Conservation (phyloP, 257 asterid genomes). For the Nemophila menziesii region DNA sequence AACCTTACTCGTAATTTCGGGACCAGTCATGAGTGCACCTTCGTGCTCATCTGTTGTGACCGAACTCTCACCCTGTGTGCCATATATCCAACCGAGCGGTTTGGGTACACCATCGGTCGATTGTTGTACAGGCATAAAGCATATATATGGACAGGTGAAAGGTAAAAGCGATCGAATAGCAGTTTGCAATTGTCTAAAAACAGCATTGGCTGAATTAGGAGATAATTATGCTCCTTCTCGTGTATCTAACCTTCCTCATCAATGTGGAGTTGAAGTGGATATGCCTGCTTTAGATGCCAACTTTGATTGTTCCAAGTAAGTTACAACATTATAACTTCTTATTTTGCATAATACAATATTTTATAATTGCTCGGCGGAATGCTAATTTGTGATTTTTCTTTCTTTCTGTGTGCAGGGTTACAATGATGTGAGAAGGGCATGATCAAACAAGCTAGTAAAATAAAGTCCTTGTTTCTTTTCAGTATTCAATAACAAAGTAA, state of each 20-base stretch:
- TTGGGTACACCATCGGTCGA: neutral
- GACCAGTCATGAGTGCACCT: neutral
- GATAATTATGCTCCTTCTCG: neutral
- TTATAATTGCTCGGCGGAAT: neutral
- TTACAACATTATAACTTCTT: too few relatives aligned
- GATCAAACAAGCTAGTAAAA: neutral
- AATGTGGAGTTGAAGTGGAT: neutral
- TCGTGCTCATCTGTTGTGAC: neutral
- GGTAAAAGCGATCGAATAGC: neutral
- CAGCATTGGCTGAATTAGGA: neutral
- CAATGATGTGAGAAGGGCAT: neutral
- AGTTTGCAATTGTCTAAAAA: constrained; percentile 4
- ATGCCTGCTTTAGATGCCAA: neutral
- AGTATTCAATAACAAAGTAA: neutral
- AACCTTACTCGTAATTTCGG: neutral
- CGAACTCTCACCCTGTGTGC: neutral
- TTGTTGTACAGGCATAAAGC: neutral
- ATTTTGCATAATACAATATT: too few relatives aligned
- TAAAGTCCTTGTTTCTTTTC: neutral
- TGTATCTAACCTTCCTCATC: neutral
- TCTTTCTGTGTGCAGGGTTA: neutral
- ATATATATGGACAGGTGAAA: neutral
- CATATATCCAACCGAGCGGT: neutral
- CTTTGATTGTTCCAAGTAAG: neutral
- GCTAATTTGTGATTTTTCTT: neutral